phyloP scores from a whole-genome alignment of 2,329 filamentous ascomycete species.

The Thielaviopsis populi region DNA sequence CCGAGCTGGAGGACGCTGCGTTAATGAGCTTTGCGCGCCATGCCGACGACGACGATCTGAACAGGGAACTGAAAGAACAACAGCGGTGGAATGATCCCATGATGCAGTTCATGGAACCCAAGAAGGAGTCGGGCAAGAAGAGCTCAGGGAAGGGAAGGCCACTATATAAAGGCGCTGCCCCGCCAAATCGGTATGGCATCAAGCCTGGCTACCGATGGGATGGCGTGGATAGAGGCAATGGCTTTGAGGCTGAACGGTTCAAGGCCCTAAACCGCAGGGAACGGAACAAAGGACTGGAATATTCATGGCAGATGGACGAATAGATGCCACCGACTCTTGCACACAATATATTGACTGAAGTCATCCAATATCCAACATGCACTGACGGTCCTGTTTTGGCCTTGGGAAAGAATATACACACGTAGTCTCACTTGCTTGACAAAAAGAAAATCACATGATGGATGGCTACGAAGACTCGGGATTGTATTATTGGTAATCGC shows the following conservation, averaged over 20 bases:
- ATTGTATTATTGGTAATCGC: neutral
- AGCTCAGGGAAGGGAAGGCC: slow-evolving; percentile 35
- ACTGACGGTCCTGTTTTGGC: too few species aligned
- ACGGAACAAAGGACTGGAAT: slow-evolving; percentile 66
- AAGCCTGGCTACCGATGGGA: slow-evolving; percentile 90
- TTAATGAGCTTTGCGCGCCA: slow-evolving; percentile 65
- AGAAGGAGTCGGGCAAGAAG: slow-evolving; percentile 26
- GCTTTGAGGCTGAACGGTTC: slow-evolving; percentile 88
- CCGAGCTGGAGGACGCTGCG: slow-evolving; percentile 63
- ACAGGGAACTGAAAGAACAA: slow-evolving; percentile 60
- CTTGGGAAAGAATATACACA: neutral
- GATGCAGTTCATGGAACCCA: slow-evolving; percentile 54
- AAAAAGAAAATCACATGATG: neutral
- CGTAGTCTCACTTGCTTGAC: neutral
- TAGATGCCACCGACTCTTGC: slow-evolving; percentile 23
- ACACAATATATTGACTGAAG: too few species aligned
- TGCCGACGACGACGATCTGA: slow-evolving; percentile 76
- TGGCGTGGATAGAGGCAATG: slow-evolving; percentile 84
- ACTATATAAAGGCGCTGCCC: slow-evolving; percentile 61
- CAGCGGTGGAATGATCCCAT: slow-evolving; percentile 92
- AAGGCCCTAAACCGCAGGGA: slow-evolving; percentile 66
- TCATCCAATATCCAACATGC: too few species aligned
- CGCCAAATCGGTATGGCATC: slow-evolving; percentile 90
- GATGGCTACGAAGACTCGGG: neutral
- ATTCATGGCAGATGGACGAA: slow-evolving; percentile 94